A percentile compares a stretch with the other conserved stretches of the same genome.
phyloP scores from a whole-genome alignment of 2,329 filamentous ascomycete species.

The Tricladium varicosporioides region DNA sequence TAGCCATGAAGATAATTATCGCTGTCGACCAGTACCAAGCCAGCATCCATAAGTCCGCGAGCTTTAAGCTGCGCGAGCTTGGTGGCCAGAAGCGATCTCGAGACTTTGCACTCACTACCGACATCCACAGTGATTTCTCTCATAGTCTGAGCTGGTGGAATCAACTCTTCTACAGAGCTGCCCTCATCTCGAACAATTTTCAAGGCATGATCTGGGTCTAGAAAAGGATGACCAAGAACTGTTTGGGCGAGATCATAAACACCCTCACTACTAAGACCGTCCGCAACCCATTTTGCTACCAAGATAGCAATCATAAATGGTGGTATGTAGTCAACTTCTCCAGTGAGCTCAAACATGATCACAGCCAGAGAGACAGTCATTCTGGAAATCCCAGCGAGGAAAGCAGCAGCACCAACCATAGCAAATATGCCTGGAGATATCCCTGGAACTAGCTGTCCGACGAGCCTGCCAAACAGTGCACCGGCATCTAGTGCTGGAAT shows the following conservation, averaged over 20 bases:
- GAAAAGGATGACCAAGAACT: constrained; percentile 56
- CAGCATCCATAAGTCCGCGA: constrained; percentile 55
- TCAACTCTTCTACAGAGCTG: constrained; percentile 43
- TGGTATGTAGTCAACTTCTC: constrained; percentile 55
- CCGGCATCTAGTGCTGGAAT: constrained; percentile 58
- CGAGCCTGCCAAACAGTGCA: constrained; percentile 54
- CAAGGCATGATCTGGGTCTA: constrained; percentile 51
- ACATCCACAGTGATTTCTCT: constrained; percentile 52
- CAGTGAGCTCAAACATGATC: constrained; percentile 61
- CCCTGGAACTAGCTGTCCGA: constrained; percentile 39
- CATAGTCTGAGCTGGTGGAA: constrained; percentile 54
- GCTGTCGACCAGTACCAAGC: constrained; percentile 52
- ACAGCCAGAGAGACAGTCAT: constrained; percentile 59
- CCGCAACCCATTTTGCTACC: constrained; percentile 57
- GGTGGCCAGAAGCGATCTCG: constrained; percentile 38
- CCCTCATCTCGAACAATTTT: constrained; percentile 39
- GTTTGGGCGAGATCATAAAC: constrained; percentile 61
- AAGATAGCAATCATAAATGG: constrained; percentile 60
- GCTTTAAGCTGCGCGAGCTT: constrained; percentile 47
- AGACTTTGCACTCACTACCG: constrained; percentile 42
- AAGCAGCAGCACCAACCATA: constrained; percentile 58
- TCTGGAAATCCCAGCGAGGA: constrained; percentile 55
- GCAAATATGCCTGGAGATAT: constrained; percentile 59
- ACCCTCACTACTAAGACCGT: constrained; percentile 49
- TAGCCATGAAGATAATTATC: constrained; percentile 51